A percentile compares a stretch with the other conserved stretches of the same genome.
Conservation (phyloP, 768 basidiomycete species). For the Scleroderma bovista region DNA sequence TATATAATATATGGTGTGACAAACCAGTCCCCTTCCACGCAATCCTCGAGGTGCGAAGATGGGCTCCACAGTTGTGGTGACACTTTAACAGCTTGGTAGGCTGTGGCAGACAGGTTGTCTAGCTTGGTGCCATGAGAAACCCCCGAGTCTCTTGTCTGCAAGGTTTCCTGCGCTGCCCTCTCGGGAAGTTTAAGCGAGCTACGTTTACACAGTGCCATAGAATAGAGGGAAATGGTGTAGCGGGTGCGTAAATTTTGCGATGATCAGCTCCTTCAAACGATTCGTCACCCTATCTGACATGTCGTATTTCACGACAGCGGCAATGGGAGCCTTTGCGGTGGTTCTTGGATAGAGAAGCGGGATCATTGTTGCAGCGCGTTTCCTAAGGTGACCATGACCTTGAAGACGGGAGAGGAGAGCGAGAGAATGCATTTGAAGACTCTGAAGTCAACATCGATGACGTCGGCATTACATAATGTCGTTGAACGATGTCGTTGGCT, state of each 20-base stretch:
- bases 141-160: conserved; percentile 12
- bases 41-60: neutral
- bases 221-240: conserved; percentile 20
- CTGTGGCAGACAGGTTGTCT: conserved; percentile 35
- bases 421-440: conserved; percentile 1
- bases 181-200: conserved; percentile 13
- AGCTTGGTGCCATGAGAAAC: conserved; percentile 29
- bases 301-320: conserved; percentile 24
- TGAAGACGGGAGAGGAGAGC: conserved; percentile 46
- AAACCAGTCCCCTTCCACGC: neutral
- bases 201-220: conserved; percentile 21
- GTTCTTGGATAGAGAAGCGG: conserved; percentile 20
- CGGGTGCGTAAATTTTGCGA: conserved; percentile 6
- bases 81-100: conserved; percentile 38
- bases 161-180: conserved; percentile 17
- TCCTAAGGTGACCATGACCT: conserved; percentile 42
- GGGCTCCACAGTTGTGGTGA: conserved; percentile 32
- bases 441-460: conserved; percentile 6
- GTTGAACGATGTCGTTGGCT: neutral
- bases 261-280: conserved; percentile 11
- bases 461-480: conserved; percentile 3
- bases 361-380: conserved; percentile 10
- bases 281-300: conserved; percentile 14
- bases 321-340: conserved; percentile 14
- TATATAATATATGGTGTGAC: neutral